Evolutionary conservation across 441 rosid species (phyloP), one percentile per base, ranked within the genome.

Genomic region (Croton laevigatus): DNA sequence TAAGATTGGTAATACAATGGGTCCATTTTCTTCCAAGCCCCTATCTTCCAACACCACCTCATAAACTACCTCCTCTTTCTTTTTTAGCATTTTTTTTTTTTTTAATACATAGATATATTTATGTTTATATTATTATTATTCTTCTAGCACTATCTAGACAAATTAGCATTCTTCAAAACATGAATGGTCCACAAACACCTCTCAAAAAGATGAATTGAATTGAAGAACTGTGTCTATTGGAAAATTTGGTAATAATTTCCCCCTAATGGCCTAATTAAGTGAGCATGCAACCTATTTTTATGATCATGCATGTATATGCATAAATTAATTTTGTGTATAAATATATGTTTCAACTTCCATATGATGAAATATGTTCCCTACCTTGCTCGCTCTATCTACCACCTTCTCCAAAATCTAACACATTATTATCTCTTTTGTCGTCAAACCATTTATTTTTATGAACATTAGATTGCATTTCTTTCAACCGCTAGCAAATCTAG

Each of bases 301-400:
- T n/a, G 80, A 80, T 70, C 72, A 75, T 80, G 71, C 76, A 5
- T 20, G 73, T 81, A 57, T 75, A 74, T 78, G 60, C 48, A 72
- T 68, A 78, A 75, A 71, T 63, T 57, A 38, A 58, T 6, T 19
- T 53, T 45, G 3, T 57, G 36, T 60, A 7, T 40, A 5, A 1
- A 36, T 27, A 11, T 8, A 44, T 5, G 74, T 83, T 85, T 86
- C 91, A 85, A 91, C 91, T 82, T 74, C 71, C 86, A 86, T 72
- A 87, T 89, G 85, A n/a, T n/a, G n/a, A n/a, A 91, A 81, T 87
- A 78, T 91, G 98, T 91, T 91, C 94, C 97, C 98, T 97, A 93
- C 93, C 84, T 83, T 86, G 63, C 70, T 62, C 77, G 93, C 93
- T 84, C 8, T 14, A 86, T 82, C 66, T 76, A 82, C 34, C 73